phyloP scores from a whole-genome alignment of 495 filamentous ascomycete genomes.

The Penicillium mononematosum region DNA sequence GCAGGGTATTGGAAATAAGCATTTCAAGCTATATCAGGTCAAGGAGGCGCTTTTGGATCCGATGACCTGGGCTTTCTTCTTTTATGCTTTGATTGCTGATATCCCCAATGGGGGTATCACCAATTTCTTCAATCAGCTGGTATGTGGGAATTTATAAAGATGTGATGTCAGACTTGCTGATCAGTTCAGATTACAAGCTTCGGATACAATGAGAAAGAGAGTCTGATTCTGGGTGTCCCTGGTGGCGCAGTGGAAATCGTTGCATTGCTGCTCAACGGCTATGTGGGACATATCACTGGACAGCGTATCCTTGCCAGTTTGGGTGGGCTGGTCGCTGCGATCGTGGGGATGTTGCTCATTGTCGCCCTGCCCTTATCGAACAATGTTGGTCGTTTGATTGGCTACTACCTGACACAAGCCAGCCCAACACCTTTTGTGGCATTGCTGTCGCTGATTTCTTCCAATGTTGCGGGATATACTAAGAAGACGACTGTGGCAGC shows the following conservation, averaged over 20 bases:
- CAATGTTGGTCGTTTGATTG: conserved; percentile 57
- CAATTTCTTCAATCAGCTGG: conserved; percentile 69
- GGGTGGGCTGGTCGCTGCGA: conserved; percentile 36
- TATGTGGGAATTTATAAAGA: conserved; percentile 16
- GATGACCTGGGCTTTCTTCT: conserved; percentile 64
- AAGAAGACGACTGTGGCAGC: conserved; percentile 72
- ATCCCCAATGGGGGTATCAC: conserved; percentile 68
- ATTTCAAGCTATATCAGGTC: conserved; percentile 63
- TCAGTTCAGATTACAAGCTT: conserved; percentile 38
- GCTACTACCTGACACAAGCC: conserved; percentile 64
- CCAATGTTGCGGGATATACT: conserved; percentile 68
- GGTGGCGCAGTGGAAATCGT: conserved; percentile 67
- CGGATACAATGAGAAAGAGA: conserved; percentile 56
- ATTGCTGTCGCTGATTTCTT: conserved; percentile 52
- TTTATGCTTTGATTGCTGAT: conserved; percentile 59
- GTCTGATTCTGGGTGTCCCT: conserved; percentile 64
- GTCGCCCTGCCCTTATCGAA: conserved; percentile 61
- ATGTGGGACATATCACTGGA: conserved; percentile 55
- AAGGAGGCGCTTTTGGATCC: conserved; percentile 59
- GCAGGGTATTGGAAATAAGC: conserved; percentile 68
- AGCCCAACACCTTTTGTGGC: conserved; percentile 51
- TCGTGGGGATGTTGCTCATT: conserved; percentile 62
- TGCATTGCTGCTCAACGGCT: conserved; percentile 57
- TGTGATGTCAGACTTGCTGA: neutral
- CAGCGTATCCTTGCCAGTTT: conserved; percentile 53